Percentiles rank a stretch among this genome's conserved stretches.
Evolutionary conservation across 441 rosid species (phyloP).

Genomic region (Adansonia grandidieri): DNA sequence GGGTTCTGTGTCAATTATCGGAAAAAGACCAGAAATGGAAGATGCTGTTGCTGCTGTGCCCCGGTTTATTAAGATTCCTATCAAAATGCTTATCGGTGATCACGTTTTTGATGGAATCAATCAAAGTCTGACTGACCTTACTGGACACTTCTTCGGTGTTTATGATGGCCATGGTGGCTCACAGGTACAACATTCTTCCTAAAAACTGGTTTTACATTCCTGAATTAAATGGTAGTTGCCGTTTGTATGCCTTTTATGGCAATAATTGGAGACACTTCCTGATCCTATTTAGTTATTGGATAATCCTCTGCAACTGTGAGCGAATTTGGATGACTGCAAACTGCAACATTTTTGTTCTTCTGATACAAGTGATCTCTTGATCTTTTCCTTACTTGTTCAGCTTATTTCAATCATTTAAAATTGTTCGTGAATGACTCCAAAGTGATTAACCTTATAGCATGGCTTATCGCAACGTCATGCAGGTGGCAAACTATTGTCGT

Average conservation of each 20-base stretch:
- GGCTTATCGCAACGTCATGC: slow-evolving; percentile 42
- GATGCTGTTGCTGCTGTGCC: slow-evolving; percentile 73
- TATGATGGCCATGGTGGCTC: slow-evolving; percentile 97
- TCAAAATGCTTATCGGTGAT: slow-evolving; percentile 73
- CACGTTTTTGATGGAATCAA: slow-evolving; percentile 57
- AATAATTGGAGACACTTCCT: neutral
- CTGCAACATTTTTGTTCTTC: neutral
- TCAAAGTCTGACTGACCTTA: slow-evolving; percentile 64
- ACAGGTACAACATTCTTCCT: slow-evolving; percentile 57
- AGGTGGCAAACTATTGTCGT: slow-evolving; percentile 87
- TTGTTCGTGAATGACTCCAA: slow-evolving; percentile 29
- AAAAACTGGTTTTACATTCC: slow-evolving; percentile 15
- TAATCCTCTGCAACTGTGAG: neutral
- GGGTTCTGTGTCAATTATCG: slow-evolving; percentile 73
- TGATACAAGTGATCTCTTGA: neutral
- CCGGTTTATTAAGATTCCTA: slow-evolving; percentile 68
- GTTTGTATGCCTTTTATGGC: neutral
- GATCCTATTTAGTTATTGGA: neutral
- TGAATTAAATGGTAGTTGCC: neutral
- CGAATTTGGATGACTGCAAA: slow-evolving; percentile 13
- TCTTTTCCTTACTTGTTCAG: neutral
- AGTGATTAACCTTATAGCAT: slow-evolving; percentile 34
- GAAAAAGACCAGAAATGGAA: slow-evolving; percentile 88
- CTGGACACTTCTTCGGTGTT: slow-evolving; percentile 83
- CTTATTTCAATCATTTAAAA: neutral